These are phyloP conservation scores for Triticum monococcum DNA, from an alignment of 176 grass and related monocot genomes.

Conservation along the genomic window DNA sequence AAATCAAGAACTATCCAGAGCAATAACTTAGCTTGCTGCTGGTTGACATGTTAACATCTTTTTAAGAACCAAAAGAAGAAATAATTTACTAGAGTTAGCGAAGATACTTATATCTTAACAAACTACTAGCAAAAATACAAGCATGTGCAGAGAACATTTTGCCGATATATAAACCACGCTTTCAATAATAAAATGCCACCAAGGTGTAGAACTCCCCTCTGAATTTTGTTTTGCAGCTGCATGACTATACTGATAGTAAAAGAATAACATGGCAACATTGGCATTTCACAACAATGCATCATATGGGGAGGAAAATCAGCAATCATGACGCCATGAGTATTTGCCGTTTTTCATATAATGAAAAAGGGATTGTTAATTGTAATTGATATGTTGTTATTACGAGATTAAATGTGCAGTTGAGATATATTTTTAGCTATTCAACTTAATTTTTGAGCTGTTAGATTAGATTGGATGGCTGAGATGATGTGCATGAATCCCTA, in stretches of 20 bases:
- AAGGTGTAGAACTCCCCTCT: background rate
- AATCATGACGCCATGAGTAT: background rate
- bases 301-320: background rate
- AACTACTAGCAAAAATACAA: background rate
- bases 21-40: background rate
- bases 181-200: background rate
- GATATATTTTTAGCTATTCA: background rate
- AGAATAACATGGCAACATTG: background rate
- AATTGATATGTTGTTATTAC: background rate
- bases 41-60: background rate
- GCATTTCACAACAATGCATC: background rate
- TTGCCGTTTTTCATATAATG: background rate
- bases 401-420: background rate
- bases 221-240: background rate
- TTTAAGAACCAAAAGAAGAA: background rate
- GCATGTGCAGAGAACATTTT: background rate
- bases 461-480: background rate
- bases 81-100: background rate
- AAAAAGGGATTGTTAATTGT: background rate
- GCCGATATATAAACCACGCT: background rate
- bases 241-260: background rate
- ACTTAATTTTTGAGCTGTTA: background rate
- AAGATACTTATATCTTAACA: background rate
- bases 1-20: background rate
- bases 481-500: background rate